Evolutionary conservation across 768 basidiomycete genomes (phyloP), one percentile per base, ranked within the genome.

Genomic region (Kwoniella botswanensis): DNA sequence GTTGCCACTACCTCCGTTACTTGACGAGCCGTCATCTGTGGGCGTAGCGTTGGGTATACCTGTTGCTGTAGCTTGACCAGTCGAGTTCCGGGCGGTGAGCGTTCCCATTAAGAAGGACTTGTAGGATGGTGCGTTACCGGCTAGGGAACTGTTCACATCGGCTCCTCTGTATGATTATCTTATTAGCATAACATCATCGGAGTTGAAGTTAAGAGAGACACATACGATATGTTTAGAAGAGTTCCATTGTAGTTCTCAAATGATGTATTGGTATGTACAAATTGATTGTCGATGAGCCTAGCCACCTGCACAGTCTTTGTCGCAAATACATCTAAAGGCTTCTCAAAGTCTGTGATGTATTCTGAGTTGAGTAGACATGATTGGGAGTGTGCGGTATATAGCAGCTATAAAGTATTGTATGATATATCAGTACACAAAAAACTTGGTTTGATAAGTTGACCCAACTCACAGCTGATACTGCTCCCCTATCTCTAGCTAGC

Each of bases 281-380:
- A 85, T 77, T 91, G 89, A 68, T 88, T 84, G 66, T 87, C 84
- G 68, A 90, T 89, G 21, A 86, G 82, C 56, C 88, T 88, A 68
- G 92, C 89, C 57, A 88, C 87, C 26, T 86, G 85, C 41, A 86
- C 81, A n/a, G 87, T 87, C 67, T 89, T 89, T 0, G 92, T 91
- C 2, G 92, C 88, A 64, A 83, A 83, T 5, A 83, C 82, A 54
- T 84, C 80, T 35, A 83, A 68, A 10, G 81, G 81, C 60, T 84
- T 83, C 60, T 92, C 90, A 76, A 91, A 93, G 24, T 86, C 86
- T 9, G 84, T 82, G 17, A 88, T 86, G 80, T 94, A 94, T 69
- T 88, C 89, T 0, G 87, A 81, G 78, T 92, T 92, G 79, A 96
- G 89, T 42, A 89, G 83, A 78, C 94, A 96, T 0, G 90, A 89